Base-by-base conservation (phyloP, 768 basidiomycete species). In the Xanthoconium purpureum region DNA sequence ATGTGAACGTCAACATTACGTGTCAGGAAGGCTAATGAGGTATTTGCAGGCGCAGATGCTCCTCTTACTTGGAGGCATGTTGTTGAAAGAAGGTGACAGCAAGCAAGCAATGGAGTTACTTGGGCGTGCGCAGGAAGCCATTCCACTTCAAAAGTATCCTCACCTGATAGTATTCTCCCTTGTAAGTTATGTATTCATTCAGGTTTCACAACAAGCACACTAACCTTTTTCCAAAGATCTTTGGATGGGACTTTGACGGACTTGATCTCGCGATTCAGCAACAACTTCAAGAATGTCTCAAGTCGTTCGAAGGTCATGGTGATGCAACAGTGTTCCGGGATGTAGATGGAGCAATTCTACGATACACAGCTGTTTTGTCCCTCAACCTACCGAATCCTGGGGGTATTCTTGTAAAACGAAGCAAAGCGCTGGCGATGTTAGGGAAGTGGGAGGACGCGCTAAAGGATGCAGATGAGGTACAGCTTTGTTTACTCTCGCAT, bases 31-130 rank as follows among this genome's bases (percentile, higher is more conserved):
- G 38, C 15, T 51, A 6, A 51, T 18, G n/a, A 35, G 6, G 12
- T 37, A 2, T 32, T 8, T n/a, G 32, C 10, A 64, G 63, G 59
- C 55, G 14, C 55, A 54, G n/a, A 54, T 58, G 47, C 3, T 43
- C 32, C 14, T 55, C 29, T 6, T 56, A n/a, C 30, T 52, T 4
- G 47, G 46, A 20, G 0, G 5, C 3, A 39, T 49, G 29, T 33
- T 35, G 5, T 9, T 52, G 30, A 59, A 9, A 29, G 2, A 30
- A 35, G 57, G 53, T 9, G 33, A 55, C 30, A 6, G 40, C 7
- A 13, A 37, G n/a, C 35, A 18, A 3, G 62, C 50, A 0, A 30
- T 46, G 6, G 52, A 36, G 14, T 20, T 59, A 10, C 18, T 63
- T 2, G 8, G 6, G 13, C n/a, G 35, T 24, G 57, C 50, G 12